Evolutionary conservation across 2,329 filamentous ascomycete species (phyloP).

Genomic region (Fusarium sp.): DNA sequence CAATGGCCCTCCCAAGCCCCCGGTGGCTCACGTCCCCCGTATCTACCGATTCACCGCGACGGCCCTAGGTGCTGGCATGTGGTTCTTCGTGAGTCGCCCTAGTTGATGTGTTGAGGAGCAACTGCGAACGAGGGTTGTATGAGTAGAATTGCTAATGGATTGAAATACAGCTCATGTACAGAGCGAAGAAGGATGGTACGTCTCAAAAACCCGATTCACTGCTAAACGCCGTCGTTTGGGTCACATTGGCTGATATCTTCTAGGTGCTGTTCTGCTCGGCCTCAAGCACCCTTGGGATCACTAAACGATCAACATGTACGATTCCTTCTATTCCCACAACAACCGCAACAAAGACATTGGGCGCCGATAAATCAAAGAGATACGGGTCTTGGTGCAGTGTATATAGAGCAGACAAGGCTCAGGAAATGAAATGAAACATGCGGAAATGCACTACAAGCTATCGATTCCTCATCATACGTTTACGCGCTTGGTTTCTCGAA

Average conservation of each 20-base stretch:
- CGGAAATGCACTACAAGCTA: neutral
- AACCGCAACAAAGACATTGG: slow-evolving; percentile 25
- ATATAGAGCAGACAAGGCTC: slow-evolving; percentile 43
- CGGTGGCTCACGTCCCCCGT: slow-evolving; percentile 65
- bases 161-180: slow-evolving; percentile 84
- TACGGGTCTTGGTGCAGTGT: slow-evolving; percentile 29
- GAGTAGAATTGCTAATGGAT: slow-evolving; percentile 26
- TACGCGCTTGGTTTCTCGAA: slow-evolving; percentile 70
- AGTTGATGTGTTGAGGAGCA: neutral
- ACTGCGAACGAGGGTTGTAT: neutral
- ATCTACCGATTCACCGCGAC: slow-evolving; percentile 91
- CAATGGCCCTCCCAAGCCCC: slow-evolving; percentile 58
- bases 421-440: slow-evolving; percentile 30
- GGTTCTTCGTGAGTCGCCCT: slow-evolving; percentile 88
- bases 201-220: neutral
- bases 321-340: slow-evolving; percentile 30
- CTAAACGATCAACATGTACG: slow-evolving; percentile 62
- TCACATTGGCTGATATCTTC: slow-evolving; percentile 29
- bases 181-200: slow-evolving; percentile 93
- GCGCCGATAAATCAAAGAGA: slow-evolving; percentile 10
- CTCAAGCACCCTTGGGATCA: slow-evolving; percentile 99
- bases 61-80: slow-evolving; percentile 94
- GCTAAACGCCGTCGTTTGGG: neutral
- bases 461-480: neutral
- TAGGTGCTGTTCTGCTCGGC: slow-evolving; percentile 84